Evolutionary conservation across 805 yeast genomes (phyloP).

Genomic region (Yamadazyma insecticola): DNA sequence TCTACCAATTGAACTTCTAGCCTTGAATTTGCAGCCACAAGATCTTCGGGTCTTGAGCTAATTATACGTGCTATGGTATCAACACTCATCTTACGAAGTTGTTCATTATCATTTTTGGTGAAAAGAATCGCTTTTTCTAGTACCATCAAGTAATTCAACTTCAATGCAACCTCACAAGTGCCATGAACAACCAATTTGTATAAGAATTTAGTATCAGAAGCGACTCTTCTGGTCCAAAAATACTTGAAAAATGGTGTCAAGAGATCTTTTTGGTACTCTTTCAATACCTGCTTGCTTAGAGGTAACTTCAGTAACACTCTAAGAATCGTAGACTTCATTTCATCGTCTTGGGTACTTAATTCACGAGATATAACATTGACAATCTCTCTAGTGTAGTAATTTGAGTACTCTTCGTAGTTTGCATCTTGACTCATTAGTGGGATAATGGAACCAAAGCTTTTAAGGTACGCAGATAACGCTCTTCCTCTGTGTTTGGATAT

Average conservation of each 20-base stretch:
- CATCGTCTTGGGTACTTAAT: constrained; percentile 79
- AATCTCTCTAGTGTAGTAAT: constrained; percentile 71
- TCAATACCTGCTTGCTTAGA: constrained; percentile 52
- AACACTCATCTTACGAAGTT: constrained; percentile 72
- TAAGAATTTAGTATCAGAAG: constrained; percentile 54
- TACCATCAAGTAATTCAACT: constrained; percentile 60
- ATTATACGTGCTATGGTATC: constrained; percentile 62
- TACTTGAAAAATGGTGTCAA: constrained; percentile 57
- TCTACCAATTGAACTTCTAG: constrained; percentile 69
- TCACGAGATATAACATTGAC: constrained; percentile 66
- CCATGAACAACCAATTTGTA: constrained; percentile 66
- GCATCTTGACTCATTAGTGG: constrained; percentile 70
- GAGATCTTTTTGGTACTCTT: constrained; percentile 45
- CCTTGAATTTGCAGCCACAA: constrained; percentile 55
- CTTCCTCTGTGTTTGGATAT: constrained; percentile 73
- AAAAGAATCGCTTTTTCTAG: constrained; percentile 53
- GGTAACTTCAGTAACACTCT: constrained; percentile 65
- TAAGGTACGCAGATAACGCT: constrained; percentile 67
- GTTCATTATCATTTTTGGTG: constrained; percentile 80
- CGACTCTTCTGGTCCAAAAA: constrained; percentile 83
- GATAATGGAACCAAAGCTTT: constrained; percentile 72
- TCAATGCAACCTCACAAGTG: constrained; percentile 59
- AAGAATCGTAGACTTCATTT: constrained; percentile 73
- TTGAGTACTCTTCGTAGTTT: constrained; percentile 62
- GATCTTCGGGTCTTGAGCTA: constrained; percentile 24